Conservation (phyloP, 129 eudicot species). For the Sambucus nigra region DNA sequence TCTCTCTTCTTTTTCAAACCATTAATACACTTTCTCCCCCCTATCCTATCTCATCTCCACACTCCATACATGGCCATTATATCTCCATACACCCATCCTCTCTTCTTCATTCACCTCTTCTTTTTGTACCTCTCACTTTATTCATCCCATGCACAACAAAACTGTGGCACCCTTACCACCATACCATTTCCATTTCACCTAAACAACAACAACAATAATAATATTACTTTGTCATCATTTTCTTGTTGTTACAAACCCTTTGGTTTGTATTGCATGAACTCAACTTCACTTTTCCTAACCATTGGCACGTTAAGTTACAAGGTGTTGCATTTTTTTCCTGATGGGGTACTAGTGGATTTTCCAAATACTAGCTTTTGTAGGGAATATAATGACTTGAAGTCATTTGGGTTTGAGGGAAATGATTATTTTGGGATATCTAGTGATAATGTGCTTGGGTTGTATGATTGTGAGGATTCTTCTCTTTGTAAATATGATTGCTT, state of each 20-base stretch:
- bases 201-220: constrained; percentile 12
- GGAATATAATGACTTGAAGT: constrained; percentile 41
- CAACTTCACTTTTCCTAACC: constrained; percentile 40
- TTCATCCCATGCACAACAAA: background rate
- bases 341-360: constrained; percentile 51
- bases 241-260: constrained; percentile 27
- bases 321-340: constrained; percentile 51
- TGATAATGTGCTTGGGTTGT: constrained; percentile 73
- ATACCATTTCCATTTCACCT: constrained; percentile 64
- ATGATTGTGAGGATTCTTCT: constrained; percentile 83
- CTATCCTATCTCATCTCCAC: background rate
- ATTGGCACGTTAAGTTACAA: constrained; percentile 39
- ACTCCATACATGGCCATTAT: background rate
- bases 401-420: constrained; percentile 43
- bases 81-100: background rate
- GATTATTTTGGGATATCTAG: constrained; percentile 54
- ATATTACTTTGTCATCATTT: constrained; percentile 13
- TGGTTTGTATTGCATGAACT: constrained; percentile 47
- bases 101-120: background rate
- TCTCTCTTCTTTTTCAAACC: background rate
- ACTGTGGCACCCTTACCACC: background rate
- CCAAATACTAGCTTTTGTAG: constrained; percentile 34
- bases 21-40: background rate
- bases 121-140: background rate
- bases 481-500: constrained; percentile 53